Evolutionary conservation across 192 early-diverging fungal genomes (phyloP), one percentile per base, ranked within the genome.

Genomic region (Dissophora globulifera): DNA sequence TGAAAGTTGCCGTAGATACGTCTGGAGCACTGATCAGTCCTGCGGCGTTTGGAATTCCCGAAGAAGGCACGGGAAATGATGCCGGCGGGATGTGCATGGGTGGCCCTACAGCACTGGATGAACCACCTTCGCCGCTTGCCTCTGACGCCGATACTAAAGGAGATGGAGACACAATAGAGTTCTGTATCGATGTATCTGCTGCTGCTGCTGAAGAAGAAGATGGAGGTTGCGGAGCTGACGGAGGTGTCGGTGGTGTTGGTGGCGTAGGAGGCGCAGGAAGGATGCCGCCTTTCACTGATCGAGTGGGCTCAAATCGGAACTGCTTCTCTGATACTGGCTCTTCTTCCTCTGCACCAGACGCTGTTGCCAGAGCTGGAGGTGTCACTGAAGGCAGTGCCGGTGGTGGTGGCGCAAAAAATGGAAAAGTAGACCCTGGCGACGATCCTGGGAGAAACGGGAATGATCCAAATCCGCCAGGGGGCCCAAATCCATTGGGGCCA

Each of bases 1-100:
- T 54, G 19, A 42, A 75, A 23, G 20, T 32, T 19, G 71, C 71
- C 20, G 15, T 47, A 5, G 71, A 75, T 5, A 75, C 41, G 32
- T 74, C 69, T 17, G 43, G 47, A 1, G 47, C 38, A 6, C 27
- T 58, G 22, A 63, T 16, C 17, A 63, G 40, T 12, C 42, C 69
- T 3, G 48, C 50, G 3, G 53, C 23, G 2, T 30, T 50, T 22
- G 58, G 33, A 2, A 50, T 54, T 3, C 43, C 59, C 15, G 59
- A 13, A 0, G 30, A 32, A 16, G 46, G 45, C 19, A 41, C 45
- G 15, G 51, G 53, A 4, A 43, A 41, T 26, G 48, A 30, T 26
- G 35, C 43, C 12, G 41, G 41, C 1, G 50, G 20, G 15, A 50
- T 48, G n/a, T 22, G n/a, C 10, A 51, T 40, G 32, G 16, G 27